These are phyloP conservation scores for Leucocoprinus birnbaumii DNA, from an alignment of 768 basidiomycete species.

Conservation along the genomic window DNA sequence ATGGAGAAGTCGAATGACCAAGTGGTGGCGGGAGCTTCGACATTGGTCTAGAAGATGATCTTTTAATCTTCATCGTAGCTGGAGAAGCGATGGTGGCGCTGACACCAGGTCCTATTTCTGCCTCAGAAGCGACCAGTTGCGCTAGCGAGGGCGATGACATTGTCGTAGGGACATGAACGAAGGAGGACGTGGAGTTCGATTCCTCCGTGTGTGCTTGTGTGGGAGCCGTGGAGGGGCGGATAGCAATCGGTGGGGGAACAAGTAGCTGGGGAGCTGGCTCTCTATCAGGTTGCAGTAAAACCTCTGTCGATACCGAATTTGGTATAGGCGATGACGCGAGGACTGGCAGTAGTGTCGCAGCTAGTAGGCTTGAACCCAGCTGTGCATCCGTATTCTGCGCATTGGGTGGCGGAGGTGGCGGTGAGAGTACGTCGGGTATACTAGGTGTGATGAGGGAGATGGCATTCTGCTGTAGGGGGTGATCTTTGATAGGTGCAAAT, in stretches of 20 bases:
- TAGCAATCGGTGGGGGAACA: not conserved
- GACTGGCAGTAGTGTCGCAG: not conserved
- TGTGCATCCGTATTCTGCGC: not conserved
- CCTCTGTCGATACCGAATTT: not conserved
- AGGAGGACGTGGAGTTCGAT: constrained; percentile 10
- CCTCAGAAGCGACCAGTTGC: not conserved
- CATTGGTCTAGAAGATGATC: constrained; percentile 3
- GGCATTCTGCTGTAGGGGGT: constrained; percentile 12
- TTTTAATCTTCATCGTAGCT: constrained; percentile 8
- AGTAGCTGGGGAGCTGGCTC: constrained; percentile 2
- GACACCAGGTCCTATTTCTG: not conserved
- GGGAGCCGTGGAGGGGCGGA: constrained; percentile 11
- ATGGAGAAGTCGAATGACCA: not conserved
- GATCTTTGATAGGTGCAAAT: constrained; percentile 13
- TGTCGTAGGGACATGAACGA: constrained; percentile 6
- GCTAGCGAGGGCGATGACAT: constrained; percentile 3
- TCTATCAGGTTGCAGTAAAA: not conserved
- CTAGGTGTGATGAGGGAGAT: constrained; percentile 1
- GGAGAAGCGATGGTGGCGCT: constrained; percentile 10
- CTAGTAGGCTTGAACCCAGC: not conserved
- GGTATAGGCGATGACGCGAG: not conserved
- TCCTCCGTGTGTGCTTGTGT: constrained; percentile 6
- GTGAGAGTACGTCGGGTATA: not conserved
- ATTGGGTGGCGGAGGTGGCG: not conserved
- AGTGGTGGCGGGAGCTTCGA: constrained; percentile 1